phyloP scores from a whole-genome alignment of 2,329 filamentous ascomycete species.

The Trichoderma semiorbis region DNA sequence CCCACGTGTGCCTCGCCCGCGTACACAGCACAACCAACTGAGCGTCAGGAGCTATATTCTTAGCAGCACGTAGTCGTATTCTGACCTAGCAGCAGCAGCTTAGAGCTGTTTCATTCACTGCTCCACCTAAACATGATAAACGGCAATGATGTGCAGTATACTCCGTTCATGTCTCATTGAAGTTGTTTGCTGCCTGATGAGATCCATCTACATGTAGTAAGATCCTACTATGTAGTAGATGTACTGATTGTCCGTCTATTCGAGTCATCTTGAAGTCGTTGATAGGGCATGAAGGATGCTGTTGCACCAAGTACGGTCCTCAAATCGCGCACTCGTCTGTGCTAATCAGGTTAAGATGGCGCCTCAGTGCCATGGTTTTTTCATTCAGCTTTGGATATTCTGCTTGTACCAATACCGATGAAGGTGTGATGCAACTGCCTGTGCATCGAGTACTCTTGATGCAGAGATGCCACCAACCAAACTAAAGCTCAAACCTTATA shows the following conservation, averaged over 20 bases:
- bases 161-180: neutral
- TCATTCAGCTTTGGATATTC: neutral
- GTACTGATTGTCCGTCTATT: neutral
- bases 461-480: neutral
- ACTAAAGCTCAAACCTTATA: neutral
- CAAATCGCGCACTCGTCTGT: neutral
- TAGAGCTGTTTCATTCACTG: neutral
- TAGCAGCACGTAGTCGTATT: neutral
- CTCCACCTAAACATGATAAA: neutral
- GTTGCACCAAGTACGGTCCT: neutral
- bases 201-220: neutral
- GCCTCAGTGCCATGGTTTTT: neutral
- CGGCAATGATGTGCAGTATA: neutral
- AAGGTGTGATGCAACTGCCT: neutral
- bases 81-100: neutral
- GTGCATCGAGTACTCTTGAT: neutral
- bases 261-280: neutral
- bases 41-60: neutral
- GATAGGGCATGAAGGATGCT: neutral
- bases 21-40: neutral
- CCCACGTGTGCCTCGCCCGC: neutral
- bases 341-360: neutral
- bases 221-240: neutral
- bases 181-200: neutral
- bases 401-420: neutral